Percentiles rank a stretch among this genome's conserved stretches.
phyloP scores from a whole-genome alignment of 1,284 basidiomycete genomes.

The Jaminaea rosea region DNA sequence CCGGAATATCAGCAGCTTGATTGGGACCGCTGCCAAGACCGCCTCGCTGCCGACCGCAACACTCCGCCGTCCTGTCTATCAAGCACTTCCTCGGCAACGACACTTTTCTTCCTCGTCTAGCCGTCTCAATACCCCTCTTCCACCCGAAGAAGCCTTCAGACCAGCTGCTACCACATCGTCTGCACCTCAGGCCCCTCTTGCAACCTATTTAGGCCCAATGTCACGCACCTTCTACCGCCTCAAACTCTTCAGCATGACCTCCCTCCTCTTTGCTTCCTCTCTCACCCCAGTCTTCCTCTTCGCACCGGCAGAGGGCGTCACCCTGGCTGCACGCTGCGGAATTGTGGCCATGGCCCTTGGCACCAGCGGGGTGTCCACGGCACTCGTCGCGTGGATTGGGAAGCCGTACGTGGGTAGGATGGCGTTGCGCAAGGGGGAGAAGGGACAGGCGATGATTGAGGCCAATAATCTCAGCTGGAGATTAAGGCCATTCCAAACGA shows the following conservation, averaged over 20 bases:
- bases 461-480: constrained; percentile 62
- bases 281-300: constrained; percentile 71
- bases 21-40: no score
- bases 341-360: constrained; percentile 63
- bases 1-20: no score
- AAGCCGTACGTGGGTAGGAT: constrained; percentile 54
- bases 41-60: no score
- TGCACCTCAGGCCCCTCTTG: no score
- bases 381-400: constrained; percentile 64
- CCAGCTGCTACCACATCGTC: no score
- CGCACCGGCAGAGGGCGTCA: constrained; percentile 66
- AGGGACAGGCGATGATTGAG: constrained; percentile 50
- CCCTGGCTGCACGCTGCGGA: constrained; percentile 60
- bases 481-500: constrained; percentile 57
- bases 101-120: no score
- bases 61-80: no score
- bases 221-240: constrained; percentile 63
- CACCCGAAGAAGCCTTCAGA: no score
- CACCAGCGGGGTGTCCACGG: constrained; percentile 64
- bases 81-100: no score
- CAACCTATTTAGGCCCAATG: constrained; percentile 57
- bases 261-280: constrained; percentile 61
- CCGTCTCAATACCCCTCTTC: no score
- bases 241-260: constrained; percentile 73
- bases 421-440: constrained; percentile 15